These are phyloP conservation scores for Chloromonas sp. DNA, from an alignment of 163 green algal genomes.

Conservation along the genomic window DNA sequence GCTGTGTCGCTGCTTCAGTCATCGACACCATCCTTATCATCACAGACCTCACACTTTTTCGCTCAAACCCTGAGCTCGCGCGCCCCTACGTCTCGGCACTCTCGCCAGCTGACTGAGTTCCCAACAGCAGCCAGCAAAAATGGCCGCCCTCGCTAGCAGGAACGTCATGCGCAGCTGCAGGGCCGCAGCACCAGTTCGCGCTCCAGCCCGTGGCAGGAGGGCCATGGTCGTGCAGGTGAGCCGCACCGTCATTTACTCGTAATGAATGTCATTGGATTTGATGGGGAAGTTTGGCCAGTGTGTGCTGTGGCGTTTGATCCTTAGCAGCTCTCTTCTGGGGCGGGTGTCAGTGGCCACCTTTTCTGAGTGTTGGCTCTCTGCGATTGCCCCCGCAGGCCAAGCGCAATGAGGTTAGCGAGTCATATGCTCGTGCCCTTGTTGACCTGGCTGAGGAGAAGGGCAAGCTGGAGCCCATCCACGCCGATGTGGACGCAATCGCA, in stretches of 20 bases:
- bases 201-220: not conserved
- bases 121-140: not conserved
- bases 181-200: not conserved
- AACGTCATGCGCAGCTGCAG: not conserved
- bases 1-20: too few species aligned
- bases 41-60: too few species aligned
- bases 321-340: not conserved
- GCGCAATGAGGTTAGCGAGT: slow-evolving; percentile 4
- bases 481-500: slow-evolving; percentile 67
- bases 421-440: slow-evolving; percentile 73
- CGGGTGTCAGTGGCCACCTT: not conserved
- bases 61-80: too few species aligned
- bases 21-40: too few species aligned
- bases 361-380: not conserved
- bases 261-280: not conserved
- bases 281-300: not conserved
- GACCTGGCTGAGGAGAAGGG: slow-evolving; percentile 65
- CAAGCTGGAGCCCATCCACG: slow-evolving; percentile 70
- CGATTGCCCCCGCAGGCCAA: not conserved
- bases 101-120: too few species aligned
- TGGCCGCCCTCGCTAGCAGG: slow-evolving; percentile 1
- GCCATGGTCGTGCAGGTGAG: not conserved
- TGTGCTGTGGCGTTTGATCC: not conserved
- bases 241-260: not conserved
- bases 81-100: too few species aligned